Conservation (phyloP, 805 yeast species). For the Vanderwaltozyma polyspora region DNA sequence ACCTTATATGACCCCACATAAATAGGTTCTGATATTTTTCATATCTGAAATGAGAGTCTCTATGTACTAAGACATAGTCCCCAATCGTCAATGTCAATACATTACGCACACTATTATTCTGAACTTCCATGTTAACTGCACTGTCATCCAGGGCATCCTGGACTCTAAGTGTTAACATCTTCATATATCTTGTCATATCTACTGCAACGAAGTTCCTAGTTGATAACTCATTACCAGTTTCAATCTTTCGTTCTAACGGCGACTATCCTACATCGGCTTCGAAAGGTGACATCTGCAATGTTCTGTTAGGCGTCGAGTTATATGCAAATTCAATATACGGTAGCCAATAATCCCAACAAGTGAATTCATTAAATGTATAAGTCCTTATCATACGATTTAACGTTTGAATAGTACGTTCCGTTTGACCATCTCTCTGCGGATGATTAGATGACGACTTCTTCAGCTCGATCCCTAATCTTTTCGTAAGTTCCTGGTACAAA, state of each 20-base stretch:
- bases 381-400: too few species aligned
- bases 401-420: too few species aligned
- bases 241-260: conserved; percentile 4
- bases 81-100: background rate
- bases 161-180: background rate
- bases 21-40: conserved; percentile 3
- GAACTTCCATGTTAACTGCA: conserved; percentile 1
- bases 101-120: conserved; percentile 1
- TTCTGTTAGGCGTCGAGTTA: too few species aligned
- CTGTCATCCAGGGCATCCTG: conserved; percentile 1
- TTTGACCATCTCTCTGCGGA: too few species aligned
- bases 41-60: conserved; percentile 4
- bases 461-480: too few species aligned
- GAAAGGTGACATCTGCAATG: too few species aligned
- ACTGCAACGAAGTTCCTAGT: background rate
- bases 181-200: conserved; percentile 1
- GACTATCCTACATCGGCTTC: conserved; percentile 4
- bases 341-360: too few species aligned
- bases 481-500: background rate
- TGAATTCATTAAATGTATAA: too few species aligned
- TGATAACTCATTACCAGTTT: background rate
- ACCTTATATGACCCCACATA: conserved; percentile 5
- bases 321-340: too few species aligned
- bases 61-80: conserved; percentile 3
- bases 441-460: too few species aligned